Base-by-base conservation (phyloP, 768 basidiomycete genomes). In the Russula olivacea region DNA sequence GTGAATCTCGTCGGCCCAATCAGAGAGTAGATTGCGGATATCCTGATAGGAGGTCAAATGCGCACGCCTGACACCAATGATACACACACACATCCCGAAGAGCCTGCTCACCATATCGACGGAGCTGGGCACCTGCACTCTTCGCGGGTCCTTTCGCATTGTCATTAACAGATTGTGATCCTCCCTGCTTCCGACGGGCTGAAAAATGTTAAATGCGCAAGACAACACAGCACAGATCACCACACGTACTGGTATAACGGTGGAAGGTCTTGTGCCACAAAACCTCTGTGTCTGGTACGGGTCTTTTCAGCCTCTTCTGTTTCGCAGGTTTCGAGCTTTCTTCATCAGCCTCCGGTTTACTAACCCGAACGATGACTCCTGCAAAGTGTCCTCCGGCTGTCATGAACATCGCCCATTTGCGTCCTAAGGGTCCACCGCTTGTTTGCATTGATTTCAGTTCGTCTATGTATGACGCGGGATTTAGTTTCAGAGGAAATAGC, bases 121-220 rank as follows among this genome's bases (percentile, higher is more conserved):
- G 88, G 7, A 99, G 80, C 75, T 82, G 83, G 1, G 97, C 97
- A 71, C 97, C 97, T 28, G 93, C 93, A 75, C 93, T 96, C 69
- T 92, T 89, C 0, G 97, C 97, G 61, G 84, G 84, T 1, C 91
- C 92, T 75, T 97, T 98, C 6, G 93, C 82, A 59, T 93, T 91
- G 74, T 99, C 97, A 67, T 98, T 95, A 4, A 87, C 65, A 2
- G 88, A 86, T 75, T 99, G 97, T 1, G 91, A 89, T 0, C 97
- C 97, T 74, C 97, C 97, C 78, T 99, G 97, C 73, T 98, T 98
- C 67, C 92, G 81, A 66, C 97, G 92, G 36, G 97, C 96, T 98
- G 61, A 21, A 25, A 40, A 23, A 54, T 14, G 9, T 63, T 30
- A 53, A 12, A 21, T 30, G 30, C 28, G 32, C 25, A n/a, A 55